Base-by-base conservation (phyloP, 2,329 filamentous ascomycete species). In the Grosmannia serpens region DNA sequence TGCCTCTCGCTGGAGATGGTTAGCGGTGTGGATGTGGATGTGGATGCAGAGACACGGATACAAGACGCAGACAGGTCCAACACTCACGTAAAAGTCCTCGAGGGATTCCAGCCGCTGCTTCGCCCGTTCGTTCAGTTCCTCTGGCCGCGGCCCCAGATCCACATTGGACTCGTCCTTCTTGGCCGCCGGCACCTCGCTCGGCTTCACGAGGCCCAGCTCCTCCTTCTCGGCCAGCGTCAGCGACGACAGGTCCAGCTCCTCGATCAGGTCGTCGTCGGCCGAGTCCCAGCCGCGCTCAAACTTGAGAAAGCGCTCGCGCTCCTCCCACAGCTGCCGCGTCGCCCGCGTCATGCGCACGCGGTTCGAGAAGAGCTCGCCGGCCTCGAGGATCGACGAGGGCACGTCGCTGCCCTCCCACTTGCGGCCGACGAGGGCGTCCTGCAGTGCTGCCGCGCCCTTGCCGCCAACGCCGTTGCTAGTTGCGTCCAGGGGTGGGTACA, bases 361-460 rank as follows among this genome's bases (percentile, higher is more conserved):
- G 60, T 83, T 87, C 0, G 91, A 89, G 70, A 99, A 99, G 1
- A 99, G 77, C 67, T 94, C 87, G 9, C 94, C 94, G 8, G 94
- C 94, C 71, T 99, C 94, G 20, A 96, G 81, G 60, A 99, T 97
- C 1, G 92, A 97, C 9, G 89, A 86, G 10, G 94, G 94, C 13
- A 99, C 87, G 68, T 96, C 91, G 62, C 88, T 89, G n/a, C 91
- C 91, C 71, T 95, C 87, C 91, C 91, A 96, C 68, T 82, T 88
- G 46, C 89, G 83, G 17, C 89, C 89, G 3, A 95, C 89, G 26
- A 95, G 76, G 22, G 82, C 72, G 64, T 92, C 88, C 69, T 96
- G 89, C 51, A 91, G 73, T 49, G 88, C 88, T 7, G 91, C 88
- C 24, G 81, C 82, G 15, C 91, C 91, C 69, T 95, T 96, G 1